Percentiles rank a stretch among this genome's conserved stretches.
phyloP scores from a whole-genome alignment of 345 rosid species.

The Boechera retrofracta region DNA sequence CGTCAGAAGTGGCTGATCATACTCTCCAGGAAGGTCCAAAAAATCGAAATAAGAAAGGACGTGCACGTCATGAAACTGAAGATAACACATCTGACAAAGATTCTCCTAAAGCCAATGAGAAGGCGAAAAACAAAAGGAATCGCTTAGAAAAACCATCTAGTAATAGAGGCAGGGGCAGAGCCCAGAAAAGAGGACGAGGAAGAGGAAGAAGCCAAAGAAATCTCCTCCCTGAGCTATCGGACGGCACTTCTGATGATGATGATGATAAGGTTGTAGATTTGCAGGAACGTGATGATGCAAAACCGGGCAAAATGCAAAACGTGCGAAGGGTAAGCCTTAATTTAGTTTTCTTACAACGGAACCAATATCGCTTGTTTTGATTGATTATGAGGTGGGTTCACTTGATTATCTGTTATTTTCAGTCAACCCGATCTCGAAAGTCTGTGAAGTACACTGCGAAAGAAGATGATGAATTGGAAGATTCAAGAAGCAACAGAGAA shows the following conservation, averaged over 20 bases:
- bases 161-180: slow-evolving; percentile 18
- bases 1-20: slow-evolving; percentile 56
- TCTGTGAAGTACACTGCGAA: slow-evolving; percentile 54
- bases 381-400: not conserved
- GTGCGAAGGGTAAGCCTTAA: slow-evolving; percentile 67
- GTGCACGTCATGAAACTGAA: slow-evolving; percentile 38
- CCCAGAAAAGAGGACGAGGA: slow-evolving; percentile 34
- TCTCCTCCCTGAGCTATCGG: slow-evolving; percentile 50
- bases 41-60: slow-evolving; percentile 50
- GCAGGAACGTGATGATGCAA: slow-evolving; percentile 37
- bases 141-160: slow-evolving; percentile 48
- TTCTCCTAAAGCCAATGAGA: slow-evolving; percentile 44
- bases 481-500: slow-evolving; percentile 38
- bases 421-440: slow-evolving; percentile 75
- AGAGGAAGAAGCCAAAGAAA: slow-evolving; percentile 48
- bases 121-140: slow-evolving; percentile 41
- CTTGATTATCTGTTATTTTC: slow-evolving; percentile 39
- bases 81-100: slow-evolving; percentile 44
- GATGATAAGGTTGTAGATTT: slow-evolving; percentile 44
- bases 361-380: not conserved
- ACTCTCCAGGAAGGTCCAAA: slow-evolving; percentile 48
- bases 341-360: not conserved
- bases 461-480: slow-evolving; percentile 54
- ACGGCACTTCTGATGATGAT: slow-evolving; percentile 53
- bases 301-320: slow-evolving; percentile 46